phyloP scores from a whole-genome alignment of 352 stramenopile genomes.

The Globisporangium acanthophoron region DNA sequence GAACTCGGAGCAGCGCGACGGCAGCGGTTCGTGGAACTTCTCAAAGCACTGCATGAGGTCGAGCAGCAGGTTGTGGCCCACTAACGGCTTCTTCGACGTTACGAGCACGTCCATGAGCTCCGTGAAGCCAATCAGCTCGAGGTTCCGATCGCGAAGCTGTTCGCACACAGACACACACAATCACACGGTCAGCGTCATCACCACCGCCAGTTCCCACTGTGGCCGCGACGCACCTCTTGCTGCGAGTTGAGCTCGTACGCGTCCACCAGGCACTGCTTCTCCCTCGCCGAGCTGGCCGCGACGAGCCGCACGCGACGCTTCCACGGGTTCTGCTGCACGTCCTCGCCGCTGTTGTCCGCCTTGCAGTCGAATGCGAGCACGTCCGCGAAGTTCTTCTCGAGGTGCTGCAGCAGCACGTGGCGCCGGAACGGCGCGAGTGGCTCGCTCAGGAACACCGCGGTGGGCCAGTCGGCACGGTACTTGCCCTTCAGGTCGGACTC shows the following conservation, averaged over 20 bases:
- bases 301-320: constrained; percentile 58
- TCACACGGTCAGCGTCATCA: too few species aligned
- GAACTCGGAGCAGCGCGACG: constrained; percentile 47
- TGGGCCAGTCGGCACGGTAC: constrained; percentile 14
- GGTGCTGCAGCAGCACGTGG: constrained; percentile 43
- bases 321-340: constrained; percentile 38
- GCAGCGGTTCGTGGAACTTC: constrained; percentile 69
- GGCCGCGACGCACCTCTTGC: constrained; percentile 11
- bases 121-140: constrained; percentile 62
- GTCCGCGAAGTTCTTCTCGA: constrained; percentile 35
- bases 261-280: constrained; percentile 27
- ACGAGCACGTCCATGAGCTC: constrained; percentile 52
- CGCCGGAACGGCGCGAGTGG: constrained; percentile 59
- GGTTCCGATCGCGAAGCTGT: constrained; percentile 35
- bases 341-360: constrained; percentile 41
- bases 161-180: not conserved
- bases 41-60: constrained; percentile 77
- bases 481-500: constrained; percentile 11
- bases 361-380: constrained; percentile 52
- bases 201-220: too few species aligned
- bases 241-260: constrained; percentile 24
- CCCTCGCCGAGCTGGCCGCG: constrained; percentile 13
- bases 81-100: constrained; percentile 36
- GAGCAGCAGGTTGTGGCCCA: constrained; percentile 79
- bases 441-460: constrained; percentile 47